Base-by-base conservation (phyloP, 2,329 filamentous ascomycete genomes). In the Endoconidiophora polonica region DNA sequence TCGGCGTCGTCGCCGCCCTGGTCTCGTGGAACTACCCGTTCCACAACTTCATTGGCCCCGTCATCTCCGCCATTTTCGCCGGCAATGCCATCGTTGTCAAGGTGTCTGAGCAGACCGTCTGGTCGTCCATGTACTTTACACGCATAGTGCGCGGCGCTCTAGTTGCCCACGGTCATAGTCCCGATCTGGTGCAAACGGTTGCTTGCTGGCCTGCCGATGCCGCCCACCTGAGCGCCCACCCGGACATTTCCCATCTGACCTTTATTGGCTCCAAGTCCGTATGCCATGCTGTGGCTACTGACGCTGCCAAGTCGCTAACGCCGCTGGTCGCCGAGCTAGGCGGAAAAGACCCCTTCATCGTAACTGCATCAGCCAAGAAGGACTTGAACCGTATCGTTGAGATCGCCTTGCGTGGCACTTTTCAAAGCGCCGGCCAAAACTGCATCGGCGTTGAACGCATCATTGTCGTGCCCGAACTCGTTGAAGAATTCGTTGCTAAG, bases 1-100 rank as follows among this genome's bases (percentile, higher is more conserved):
- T 96, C 18, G 91, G 91, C 14, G 86, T 98, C 36, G 85, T 98
- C 4, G 82, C 86, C 9, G 90, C 91, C 16, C 81, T 90, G 48
- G 86, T 98, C 41, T 91, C 84, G 61, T 98, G 91, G 91, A 98
- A 98, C 68, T 96, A 87, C 62, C 80, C 86, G 42, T 94, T 96
- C 65, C 91, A 98, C 68, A 98, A 98, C 65, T 72, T 96, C 55
- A 77, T 96, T 44, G 86, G 85, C 0, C 91, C 90, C 12, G 76
- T 95, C 56, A 93, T 96, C 61, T 88, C 85, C 57, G 80, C 85
- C 14, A 74, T 96, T 46, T 96, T 96, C 62, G 74, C 88, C 12
- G 91, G 91, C 44, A 95, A 96, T 61, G 86, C 79, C 47, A 82
- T 96, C 56, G 72, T 98, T 40, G 83, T 96, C 63, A 98, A 98